Evolutionary conservation across 495 filamentous ascomycete species (phyloP).

Genomic region (Neurospora sp.): DNA sequence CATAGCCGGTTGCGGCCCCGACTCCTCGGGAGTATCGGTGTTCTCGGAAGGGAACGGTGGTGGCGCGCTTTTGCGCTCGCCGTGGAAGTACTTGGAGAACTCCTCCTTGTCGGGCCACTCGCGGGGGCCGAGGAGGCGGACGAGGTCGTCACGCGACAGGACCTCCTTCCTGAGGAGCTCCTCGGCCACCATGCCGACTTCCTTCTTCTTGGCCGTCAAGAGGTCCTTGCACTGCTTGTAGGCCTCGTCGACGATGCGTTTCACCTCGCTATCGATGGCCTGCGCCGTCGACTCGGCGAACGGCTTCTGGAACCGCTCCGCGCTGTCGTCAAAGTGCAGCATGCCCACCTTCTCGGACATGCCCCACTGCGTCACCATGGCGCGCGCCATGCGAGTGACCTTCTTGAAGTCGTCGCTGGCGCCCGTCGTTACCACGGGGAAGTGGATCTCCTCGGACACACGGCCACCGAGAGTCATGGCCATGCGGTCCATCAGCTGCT

Average conservation of each 20-base stretch:
- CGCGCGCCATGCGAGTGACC: constrained; percentile 86
- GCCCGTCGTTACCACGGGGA: constrained; percentile 88
- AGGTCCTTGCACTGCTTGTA: constrained; percentile 83
- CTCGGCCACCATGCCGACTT: constrained; percentile 83
- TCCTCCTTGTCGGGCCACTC: constrained; percentile 76
- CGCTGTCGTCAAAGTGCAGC: constrained; percentile 73
- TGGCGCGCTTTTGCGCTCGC: constrained; percentile 32
- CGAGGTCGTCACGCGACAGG: constrained; percentile 78
- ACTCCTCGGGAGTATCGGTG: constrained; percentile 23
- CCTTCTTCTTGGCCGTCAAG: constrained; percentile 72
- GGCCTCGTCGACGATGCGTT: constrained; percentile 79
- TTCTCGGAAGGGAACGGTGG: constrained; percentile 45
- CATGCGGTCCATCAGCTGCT: constrained; percentile 99
- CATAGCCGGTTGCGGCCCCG: constrained; percentile 9
- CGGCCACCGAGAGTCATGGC: constrained; percentile 96
- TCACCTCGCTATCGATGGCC: constrained; percentile 83
- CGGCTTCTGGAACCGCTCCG: constrained; percentile 78
- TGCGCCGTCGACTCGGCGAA: constrained; percentile 90
- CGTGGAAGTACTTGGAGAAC: constrained; percentile 85
- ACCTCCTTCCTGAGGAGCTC: constrained; percentile 89
- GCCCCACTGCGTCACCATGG: constrained; percentile 96
- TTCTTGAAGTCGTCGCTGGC: constrained; percentile 98
- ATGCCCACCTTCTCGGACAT: constrained; percentile 92
- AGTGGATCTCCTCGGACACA: constrained; percentile 91
- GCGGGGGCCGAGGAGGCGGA: constrained; percentile 73